Conservation (phyloP, 2,329 filamentous ascomycete genomes). For the Beauveria australis region DNA sequence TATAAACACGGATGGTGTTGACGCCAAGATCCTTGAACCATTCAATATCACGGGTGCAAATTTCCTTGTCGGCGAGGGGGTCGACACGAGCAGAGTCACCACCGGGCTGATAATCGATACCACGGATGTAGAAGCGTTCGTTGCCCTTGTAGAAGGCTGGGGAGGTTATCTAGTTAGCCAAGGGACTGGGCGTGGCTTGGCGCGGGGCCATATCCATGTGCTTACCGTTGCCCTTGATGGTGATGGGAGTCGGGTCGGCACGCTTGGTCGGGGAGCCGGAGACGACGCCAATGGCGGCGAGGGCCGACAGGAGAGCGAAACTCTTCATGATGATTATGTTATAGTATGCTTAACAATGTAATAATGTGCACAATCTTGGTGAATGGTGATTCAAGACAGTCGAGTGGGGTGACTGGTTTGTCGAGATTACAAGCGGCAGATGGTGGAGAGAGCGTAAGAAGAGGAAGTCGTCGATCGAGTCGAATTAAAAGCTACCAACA, state of each 20-base stretch:
- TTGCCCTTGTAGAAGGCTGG: constrained; percentile 47
- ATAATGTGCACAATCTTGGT: neutral
- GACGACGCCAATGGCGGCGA: constrained; percentile 38
- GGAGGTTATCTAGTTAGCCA: neutral
- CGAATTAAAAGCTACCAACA: constrained; percentile 24
- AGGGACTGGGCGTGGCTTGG: neutral
- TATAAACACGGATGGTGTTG: constrained; percentile 90
- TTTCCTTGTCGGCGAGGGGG: constrained; percentile 61
- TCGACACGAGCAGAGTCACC: constrained; percentile 52
- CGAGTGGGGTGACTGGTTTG: constrained; percentile 10
- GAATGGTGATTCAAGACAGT: constrained; percentile 7
- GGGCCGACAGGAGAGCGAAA: constrained; percentile 36
- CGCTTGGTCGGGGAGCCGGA: constrained; percentile 47
- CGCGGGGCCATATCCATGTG: neutral
- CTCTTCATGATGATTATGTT: constrained; percentile 38
- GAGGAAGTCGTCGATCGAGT: constrained; percentile 10
- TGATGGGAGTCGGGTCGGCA: constrained; percentile 40
- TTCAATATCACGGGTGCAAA: constrained; percentile 71
- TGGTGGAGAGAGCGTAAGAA: constrained; percentile 15
- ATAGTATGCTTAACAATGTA: constrained; percentile 7
- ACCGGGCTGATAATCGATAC: constrained; percentile 56
- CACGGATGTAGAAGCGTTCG: constrained; percentile 50
- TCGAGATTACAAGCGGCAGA: constrained; percentile 10
- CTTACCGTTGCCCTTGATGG: constrained; percentile 50
- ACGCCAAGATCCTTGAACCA: constrained; percentile 80